Conservation (phyloP, 2,329 filamentous ascomycete genomes). For the Ceratocystis cacaofunesta region DNA sequence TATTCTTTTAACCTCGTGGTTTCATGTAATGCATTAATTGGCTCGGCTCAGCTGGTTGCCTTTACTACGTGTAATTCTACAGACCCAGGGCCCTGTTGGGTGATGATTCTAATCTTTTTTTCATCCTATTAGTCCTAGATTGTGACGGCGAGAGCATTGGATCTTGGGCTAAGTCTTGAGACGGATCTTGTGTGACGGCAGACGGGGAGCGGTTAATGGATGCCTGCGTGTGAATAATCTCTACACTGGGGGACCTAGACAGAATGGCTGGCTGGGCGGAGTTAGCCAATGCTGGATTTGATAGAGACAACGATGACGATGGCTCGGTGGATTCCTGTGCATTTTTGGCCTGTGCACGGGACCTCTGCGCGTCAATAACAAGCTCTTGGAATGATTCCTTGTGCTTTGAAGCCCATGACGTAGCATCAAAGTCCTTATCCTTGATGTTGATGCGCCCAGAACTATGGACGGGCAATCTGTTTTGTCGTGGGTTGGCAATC, state of each 20-base stretch:
- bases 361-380: conserved; percentile 58
- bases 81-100: neutral
- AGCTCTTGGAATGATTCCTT: conserved; percentile 62
- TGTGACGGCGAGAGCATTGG: neutral
- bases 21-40: neutral
- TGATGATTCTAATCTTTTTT: neutral
- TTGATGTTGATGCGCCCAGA: conserved; percentile 38
- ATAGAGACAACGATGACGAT: neutral
- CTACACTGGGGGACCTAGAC: neutral
- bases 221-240: neutral
- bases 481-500: conserved; percentile 28
- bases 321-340: neutral
- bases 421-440: conserved; percentile 76
- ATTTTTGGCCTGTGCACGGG: conserved; percentile 25
- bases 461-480: neutral
- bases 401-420: conserved; percentile 60
- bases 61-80: neutral
- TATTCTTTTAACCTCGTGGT: neutral
- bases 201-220: neutral
- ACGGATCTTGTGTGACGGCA: neutral
- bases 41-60: neutral
- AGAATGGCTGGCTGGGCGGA: neutral
- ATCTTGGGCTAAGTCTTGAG: neutral
- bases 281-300: neutral
- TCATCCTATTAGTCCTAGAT: neutral